Conservation (phyloP, 2,329 filamentous ascomycete genomes). For the Claviceps maximensis region DNA sequence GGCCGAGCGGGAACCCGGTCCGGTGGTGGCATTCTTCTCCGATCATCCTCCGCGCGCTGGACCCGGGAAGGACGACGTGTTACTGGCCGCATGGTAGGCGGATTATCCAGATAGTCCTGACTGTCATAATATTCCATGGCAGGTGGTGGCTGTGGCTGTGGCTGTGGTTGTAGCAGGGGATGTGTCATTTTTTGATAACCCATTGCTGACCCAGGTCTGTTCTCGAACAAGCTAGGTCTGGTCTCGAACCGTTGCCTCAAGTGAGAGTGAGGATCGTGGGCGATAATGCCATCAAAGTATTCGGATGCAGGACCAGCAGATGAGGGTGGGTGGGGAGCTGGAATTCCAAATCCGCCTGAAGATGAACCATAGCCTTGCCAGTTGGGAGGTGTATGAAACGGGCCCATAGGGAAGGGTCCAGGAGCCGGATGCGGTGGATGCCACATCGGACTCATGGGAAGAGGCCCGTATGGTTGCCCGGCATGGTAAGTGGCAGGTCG, state of each 20-base stretch:
- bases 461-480: conserved; percentile 16
- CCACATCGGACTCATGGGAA: conserved; percentile 13
- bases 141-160: background rate
- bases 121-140: conserved; percentile 18
- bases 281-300: conserved; percentile 16
- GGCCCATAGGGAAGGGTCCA: conserved; percentile 13
- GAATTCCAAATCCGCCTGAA: conserved; percentile 12
- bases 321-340: conserved; percentile 16
- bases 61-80: conserved; percentile 28
- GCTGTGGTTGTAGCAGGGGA: background rate
- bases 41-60: conserved; percentile 31
- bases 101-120: conserved; percentile 29
- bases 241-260: conserved; percentile 21
- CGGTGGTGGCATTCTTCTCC: conserved; percentile 36
- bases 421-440: conserved; percentile 13
- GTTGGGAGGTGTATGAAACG: conserved; percentile 19
- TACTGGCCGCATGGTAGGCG: conserved; percentile 18
- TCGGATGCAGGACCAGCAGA: conserved; percentile 14
- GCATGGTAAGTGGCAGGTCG: conserved; percentile 24
- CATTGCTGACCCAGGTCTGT: conserved; percentile 26
- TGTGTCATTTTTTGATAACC: conserved; percentile 18
- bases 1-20: conserved; percentile 21
- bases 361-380: conserved; percentile 13
- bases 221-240: conserved; percentile 22
- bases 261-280: conserved; percentile 14